These are phyloP conservation scores for Sporothrix variecibatus DNA, from an alignment of 2,329 filamentous ascomycete species.

Conservation along the genomic window DNA sequence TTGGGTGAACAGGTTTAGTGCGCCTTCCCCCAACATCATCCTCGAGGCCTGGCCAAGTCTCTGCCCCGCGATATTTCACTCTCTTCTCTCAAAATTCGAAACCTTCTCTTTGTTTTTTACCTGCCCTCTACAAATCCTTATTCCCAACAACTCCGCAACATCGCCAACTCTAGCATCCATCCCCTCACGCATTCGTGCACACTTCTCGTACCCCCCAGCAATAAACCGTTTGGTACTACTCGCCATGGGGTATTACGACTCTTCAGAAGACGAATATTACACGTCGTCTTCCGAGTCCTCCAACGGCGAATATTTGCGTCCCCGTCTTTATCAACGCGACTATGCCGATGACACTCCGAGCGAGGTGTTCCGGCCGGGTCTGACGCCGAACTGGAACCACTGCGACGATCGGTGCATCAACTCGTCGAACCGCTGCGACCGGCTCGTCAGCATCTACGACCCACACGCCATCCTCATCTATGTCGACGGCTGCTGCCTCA, in stretches of 20 bases:
- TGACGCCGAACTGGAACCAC: not conserved
- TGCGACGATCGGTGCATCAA: not conserved
- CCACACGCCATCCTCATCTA: not conserved
- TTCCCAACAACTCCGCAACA: not conserved
- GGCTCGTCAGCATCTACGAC: not conserved
- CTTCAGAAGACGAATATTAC: too few species aligned
- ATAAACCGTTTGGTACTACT: not conserved
- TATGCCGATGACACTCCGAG: not conserved
- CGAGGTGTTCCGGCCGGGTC: not conserved
- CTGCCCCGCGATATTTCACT: too few species aligned
- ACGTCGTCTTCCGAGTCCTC: not conserved
- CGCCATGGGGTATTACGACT: too few species aligned
- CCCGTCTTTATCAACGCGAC: not conserved
- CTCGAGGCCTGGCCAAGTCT: too few species aligned
- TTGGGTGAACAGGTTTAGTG: not conserved
- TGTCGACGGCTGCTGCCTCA: not conserved
- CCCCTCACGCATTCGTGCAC: too few species aligned
- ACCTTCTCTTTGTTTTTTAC: not conserved
- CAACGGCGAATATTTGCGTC: not conserved
- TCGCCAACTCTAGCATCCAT: not conserved
- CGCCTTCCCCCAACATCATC: not conserved
- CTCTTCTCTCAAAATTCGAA: too few species aligned
- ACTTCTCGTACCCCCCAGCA: not conserved
- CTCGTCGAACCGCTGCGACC: not conserved
- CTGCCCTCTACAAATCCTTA: not conserved